Evolutionary conservation across 2,329 filamentous ascomycete species (phyloP).

Genomic region (Neofusicoccum parvum): DNA sequence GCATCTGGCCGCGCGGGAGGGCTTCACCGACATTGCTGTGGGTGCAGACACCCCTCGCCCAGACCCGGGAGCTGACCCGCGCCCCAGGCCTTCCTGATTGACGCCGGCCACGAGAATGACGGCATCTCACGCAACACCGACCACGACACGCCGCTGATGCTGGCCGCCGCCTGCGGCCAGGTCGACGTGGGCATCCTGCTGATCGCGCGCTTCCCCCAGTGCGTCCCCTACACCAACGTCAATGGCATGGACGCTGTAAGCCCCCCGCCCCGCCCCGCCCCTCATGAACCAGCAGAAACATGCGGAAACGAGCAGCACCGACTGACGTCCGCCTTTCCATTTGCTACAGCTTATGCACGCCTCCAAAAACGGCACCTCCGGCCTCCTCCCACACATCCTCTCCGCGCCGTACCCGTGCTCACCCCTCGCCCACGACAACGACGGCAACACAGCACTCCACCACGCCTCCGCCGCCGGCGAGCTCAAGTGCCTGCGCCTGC

Average conservation of each 20-base stretch:
- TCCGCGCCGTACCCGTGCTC: constrained; percentile 32
- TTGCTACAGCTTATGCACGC: constrained; percentile 41
- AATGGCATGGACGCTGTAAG: constrained; percentile 69
- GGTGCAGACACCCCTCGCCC: constrained; percentile 22
- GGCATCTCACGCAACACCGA: constrained; percentile 77
- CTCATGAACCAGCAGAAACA: background rate
- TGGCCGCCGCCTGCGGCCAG: constrained; percentile 70
- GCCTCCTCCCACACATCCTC: constrained; percentile 45
- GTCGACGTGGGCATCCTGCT: constrained; percentile 74
- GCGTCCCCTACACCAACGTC: constrained; percentile 66
- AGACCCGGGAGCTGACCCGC: background rate
- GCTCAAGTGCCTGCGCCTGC: constrained; percentile 72
- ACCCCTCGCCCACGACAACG: constrained; percentile 55
- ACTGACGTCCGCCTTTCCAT: background rate
- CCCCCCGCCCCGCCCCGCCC: background rate
- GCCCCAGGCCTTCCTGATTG: constrained; percentile 63
- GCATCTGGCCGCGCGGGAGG: constrained; percentile 76
- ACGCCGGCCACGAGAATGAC: constrained; percentile 73
- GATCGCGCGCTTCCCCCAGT: constrained; percentile 63
- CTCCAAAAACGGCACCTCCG: constrained; percentile 45
- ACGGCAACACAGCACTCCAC: constrained; percentile 86
- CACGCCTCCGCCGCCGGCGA: constrained; percentile 84
- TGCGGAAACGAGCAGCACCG: background rate
- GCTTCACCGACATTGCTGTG: constrained; percentile 67
- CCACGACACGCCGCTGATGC: constrained; percentile 79